Evolutionary conservation across 768 basidiomycete genomes (phyloP).

Genomic region (Epithele typhae): DNA sequence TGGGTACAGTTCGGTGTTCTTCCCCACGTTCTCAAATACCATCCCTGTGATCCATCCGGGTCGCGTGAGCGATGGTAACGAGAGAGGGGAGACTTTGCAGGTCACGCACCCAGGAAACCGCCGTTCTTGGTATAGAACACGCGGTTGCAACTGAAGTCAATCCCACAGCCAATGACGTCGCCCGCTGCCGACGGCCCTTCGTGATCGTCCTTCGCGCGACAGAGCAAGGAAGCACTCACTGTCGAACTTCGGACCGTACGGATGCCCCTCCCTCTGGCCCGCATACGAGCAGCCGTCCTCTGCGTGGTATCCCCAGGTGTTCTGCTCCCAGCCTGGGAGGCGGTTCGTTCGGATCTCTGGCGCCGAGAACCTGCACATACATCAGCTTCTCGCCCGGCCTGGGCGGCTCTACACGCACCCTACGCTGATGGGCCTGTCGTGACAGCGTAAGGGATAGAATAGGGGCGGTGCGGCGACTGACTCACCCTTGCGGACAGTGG

Average conservation of each 20-base stretch:
- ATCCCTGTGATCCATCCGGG: slow-evolving; percentile 50
- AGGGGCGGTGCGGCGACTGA: slow-evolving; percentile 3
- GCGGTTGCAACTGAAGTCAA: slow-evolving; percentile 78
- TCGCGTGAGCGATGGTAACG: slow-evolving; percentile 4
- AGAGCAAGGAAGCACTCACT: slow-evolving; percentile 43
- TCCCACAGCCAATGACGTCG: slow-evolving; percentile 87
- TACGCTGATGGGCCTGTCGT: slow-evolving; percentile 67
- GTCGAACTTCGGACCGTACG: slow-evolving; percentile 78
- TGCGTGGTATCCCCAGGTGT: slow-evolving; percentile 92
- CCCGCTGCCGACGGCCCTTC: slow-evolving; percentile 48
- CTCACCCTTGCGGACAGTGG: slow-evolving; percentile 78
- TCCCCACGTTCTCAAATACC: slow-evolving; percentile 70
- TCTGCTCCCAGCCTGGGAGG: slow-evolving; percentile 81
- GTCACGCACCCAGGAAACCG: slow-evolving; percentile 50
- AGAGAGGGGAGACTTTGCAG: not conserved
- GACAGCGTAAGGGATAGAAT: not conserved
- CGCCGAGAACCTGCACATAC: slow-evolving; percentile 54
- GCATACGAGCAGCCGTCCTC: slow-evolving; percentile 81
- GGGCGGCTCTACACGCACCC: slow-evolving; percentile 45
- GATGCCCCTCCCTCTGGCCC: slow-evolving; percentile 63
- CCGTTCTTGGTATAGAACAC: slow-evolving; percentile 94
- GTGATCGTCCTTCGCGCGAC: slow-evolving; percentile 4
- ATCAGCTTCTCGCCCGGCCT: slow-evolving; percentile 1
- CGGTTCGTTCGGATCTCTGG: slow-evolving; percentile 63
- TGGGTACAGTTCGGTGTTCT: slow-evolving; percentile 42